Conservation (phyloP, 2,329 filamentous ascomycete species). For the Plenodomus biglobosus region DNA sequence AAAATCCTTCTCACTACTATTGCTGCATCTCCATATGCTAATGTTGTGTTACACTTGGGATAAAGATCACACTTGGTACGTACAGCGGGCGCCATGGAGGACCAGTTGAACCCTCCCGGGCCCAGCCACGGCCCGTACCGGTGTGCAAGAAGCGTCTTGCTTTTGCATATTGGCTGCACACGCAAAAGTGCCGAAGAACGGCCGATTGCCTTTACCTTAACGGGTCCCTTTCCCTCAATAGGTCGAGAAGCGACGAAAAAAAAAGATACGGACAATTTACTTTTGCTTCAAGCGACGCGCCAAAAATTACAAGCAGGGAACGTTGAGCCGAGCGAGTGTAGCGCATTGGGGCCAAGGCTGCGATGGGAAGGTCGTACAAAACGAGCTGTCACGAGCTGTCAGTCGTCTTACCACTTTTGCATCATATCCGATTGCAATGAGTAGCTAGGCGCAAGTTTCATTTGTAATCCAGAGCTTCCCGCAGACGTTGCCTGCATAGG, state of each 20-base stretch:
- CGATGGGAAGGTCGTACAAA: not conserved
- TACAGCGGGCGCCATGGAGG: not conserved
- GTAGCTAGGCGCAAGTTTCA: not conserved
- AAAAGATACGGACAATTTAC: not conserved
- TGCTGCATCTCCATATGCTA: not conserved
- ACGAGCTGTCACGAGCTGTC: slow-evolving; percentile 4
- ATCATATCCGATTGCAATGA: not conserved
- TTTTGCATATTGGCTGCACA: not conserved
- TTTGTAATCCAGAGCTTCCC: not conserved
- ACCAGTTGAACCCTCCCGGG: not conserved
- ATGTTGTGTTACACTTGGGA: not conserved
- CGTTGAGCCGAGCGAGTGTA: not conserved
- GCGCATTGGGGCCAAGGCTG: not conserved
- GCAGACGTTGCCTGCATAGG: slow-evolving; percentile 1
- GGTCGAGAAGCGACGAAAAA: not conserved
- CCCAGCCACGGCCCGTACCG: slow-evolving; percentile 6
- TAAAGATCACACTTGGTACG: not conserved
- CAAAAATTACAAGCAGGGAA: not conserved
- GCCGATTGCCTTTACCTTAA: not conserved
- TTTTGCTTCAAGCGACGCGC: not conserved
- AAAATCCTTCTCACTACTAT: not conserved
- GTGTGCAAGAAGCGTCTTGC: slow-evolving; percentile 1
- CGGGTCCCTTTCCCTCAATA: not conserved
- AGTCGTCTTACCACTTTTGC: not conserved
- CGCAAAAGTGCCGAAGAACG: not conserved